phyloP scores from a whole-genome alignment of 768 basidiomycete species.

The Mycena rebaudengoi region DNA sequence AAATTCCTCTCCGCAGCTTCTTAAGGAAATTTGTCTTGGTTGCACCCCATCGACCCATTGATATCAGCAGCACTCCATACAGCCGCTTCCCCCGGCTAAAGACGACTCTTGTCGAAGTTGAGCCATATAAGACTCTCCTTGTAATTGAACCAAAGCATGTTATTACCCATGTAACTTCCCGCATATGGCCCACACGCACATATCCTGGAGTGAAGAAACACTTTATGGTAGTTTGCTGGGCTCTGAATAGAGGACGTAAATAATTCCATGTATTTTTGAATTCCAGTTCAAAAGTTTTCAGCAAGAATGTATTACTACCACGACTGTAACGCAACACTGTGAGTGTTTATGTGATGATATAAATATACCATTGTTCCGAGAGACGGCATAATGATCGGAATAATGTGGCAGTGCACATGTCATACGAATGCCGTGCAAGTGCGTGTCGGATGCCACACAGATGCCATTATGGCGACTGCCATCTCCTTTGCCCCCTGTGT shows the following conservation, averaged over 20 bases:
- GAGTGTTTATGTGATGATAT: too few relatives aligned
- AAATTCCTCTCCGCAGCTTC: not conserved
- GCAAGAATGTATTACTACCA: too few relatives aligned
- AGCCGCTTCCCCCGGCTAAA: slow-evolving; percentile 22
- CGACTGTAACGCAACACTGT: too few relatives aligned
- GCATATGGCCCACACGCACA: slow-evolving; percentile 25
- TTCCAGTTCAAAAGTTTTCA: too few relatives aligned
- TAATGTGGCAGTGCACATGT: too few relatives aligned
- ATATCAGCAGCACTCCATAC: slow-evolving; percentile 27
- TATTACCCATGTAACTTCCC: slow-evolving; percentile 33
- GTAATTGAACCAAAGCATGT: slow-evolving; percentile 36
- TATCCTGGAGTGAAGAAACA: slow-evolving; percentile 26
- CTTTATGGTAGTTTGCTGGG: slow-evolving; percentile 31
- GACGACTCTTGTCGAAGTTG: slow-evolving; percentile 25
- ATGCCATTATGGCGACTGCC: too few relatives aligned
- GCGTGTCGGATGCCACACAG: too few relatives aligned
- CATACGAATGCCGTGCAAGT: too few relatives aligned
- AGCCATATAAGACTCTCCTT: slow-evolving; percentile 12
- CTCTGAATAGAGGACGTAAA: slow-evolving; percentile 27
- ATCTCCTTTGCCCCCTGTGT: too few relatives aligned
- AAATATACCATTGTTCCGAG: too few relatives aligned
- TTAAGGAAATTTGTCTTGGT: not conserved
- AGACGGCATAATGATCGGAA: too few relatives aligned
- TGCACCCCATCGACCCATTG: not conserved
- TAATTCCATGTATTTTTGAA: slow-evolving; percentile 11